Evolutionary conservation across 176 grass and related monocot genomes (phyloP), one percentile per base, ranked within the genome.

Genomic region (Rhynchospora pubera): DNA sequence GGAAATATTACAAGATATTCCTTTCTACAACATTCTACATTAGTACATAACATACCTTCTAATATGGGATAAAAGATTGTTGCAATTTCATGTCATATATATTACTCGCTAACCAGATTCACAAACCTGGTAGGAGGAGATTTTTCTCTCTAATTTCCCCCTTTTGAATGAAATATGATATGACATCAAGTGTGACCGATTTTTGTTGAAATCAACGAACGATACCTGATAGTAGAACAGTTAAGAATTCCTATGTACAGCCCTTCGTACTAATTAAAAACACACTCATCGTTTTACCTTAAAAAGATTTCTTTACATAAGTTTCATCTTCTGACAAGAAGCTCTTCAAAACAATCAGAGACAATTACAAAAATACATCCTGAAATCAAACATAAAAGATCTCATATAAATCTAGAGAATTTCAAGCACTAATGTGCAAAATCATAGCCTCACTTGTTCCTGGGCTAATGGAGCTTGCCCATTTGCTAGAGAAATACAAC

Each of bases 361-460:
- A 23, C 19, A 50, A 53, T 75, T 26, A 15, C 23, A 19, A 74
- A 24, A 74, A 75, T 75, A 53, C 45, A 75, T 75, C 52, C 8
- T 51, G 2, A 53, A 75, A 75, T 75, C 47, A 75, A 22, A 74
- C 9, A 74, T 48, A 53, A 75, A 13, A 75, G 13, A 26, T 26
- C n/a, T 51, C 9, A 23, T 50, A 73, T 9, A 52, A 74, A 23
- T 52, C 12, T 30, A 39, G n/a, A 24, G 22, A 19, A 74, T 50
- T 22, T 30, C 5, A 75, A 73, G 71, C 22, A 75, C 15, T 24
- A 9, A 30, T 28, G 71, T 75, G 47, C 71, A 75, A 52, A 52
- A 75, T 75, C 45, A 75, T 11, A 53, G 47, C 21, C 50, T 46
- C 71, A 75, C 71, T 75, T 75, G 52, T 75, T 75, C 21, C 22